A percentile compares a stretch with the other conserved stretches of the same genome.
Evolutionary conservation across 2,329 filamentous ascomycete species (phyloP).

Genomic region (Diaporthe australafricana): DNA sequence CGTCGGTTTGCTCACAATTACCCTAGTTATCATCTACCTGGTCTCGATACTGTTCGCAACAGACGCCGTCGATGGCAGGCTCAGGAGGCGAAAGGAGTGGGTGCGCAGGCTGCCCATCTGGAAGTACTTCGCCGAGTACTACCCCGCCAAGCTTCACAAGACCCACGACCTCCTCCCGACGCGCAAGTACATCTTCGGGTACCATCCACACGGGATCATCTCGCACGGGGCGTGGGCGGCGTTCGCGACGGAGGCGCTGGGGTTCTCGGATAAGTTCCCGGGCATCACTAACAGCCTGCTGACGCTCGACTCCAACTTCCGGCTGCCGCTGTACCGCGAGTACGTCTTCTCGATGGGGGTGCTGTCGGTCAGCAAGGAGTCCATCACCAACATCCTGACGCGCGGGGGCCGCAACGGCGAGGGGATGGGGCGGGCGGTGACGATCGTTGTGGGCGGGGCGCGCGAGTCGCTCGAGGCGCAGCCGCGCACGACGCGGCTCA

Average conservation of each 20-base stretch:
- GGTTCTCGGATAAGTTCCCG: constrained; percentile 88
- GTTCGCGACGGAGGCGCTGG: constrained; percentile 90
- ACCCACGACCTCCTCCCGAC: constrained; percentile 82
- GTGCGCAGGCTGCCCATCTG: constrained; percentile 81
- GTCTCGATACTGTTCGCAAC: constrained; percentile 86
- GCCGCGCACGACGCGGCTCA: constrained; percentile 80
- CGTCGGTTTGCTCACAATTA: neutral
- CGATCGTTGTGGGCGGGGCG: constrained; percentile 94
- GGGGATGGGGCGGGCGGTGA: constrained; percentile 95
- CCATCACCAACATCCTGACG: constrained; percentile 87
- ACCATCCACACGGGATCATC: constrained; percentile 98
- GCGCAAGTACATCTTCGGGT: constrained; percentile 95
- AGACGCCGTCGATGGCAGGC: constrained; percentile 78
- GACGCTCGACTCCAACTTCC: constrained; percentile 96
- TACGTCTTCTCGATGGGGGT: constrained; percentile 92
- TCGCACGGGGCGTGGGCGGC: constrained; percentile 94
- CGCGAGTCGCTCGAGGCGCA: constrained; percentile 91
- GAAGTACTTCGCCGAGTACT: constrained; percentile 93
- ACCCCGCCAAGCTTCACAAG: constrained; percentile 88
- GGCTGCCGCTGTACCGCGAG: constrained; percentile 92
- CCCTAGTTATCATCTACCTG: constrained; percentile 74
- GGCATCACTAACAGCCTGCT: constrained; percentile 94
- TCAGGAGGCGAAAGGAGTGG: constrained; percentile 80
- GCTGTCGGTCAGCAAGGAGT: constrained; percentile 89
- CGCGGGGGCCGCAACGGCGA: constrained; percentile 81